Base-by-base conservation (phyloP, 805 yeast species). In the Cyberlindnera mrakii region DNA sequence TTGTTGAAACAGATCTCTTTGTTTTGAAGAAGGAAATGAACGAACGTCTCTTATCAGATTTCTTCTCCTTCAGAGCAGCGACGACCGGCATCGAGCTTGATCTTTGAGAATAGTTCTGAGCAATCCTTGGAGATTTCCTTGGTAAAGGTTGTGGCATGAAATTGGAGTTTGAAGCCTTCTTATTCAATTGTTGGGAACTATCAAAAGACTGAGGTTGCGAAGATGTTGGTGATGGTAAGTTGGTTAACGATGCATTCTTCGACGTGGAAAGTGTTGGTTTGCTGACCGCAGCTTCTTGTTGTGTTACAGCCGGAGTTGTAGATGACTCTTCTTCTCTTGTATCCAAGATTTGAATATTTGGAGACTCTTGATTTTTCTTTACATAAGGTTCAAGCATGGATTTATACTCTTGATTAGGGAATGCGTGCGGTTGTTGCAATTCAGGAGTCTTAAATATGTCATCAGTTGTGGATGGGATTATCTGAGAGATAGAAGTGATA, bases 361-460 rank as follows among this genome's bases (percentile, higher is more conserved):
- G 39, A 29, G 39, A 32, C 27, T 30, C 49, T 23, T 23, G 11
- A 9, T 23, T 10, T 23, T 23, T 23, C 27, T 23, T 10, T 23
- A 9, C 27, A 23, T 8, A 6, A 9, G 27, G 8, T 10, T 23
- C 27, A 23, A 8, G 27, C 27, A 47, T 45, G 3, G 59, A 49
- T 18, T 34, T 33, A 54, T 53, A 43, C 45, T 46, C 32, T 50
- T 51, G 35, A 49, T 48, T 30, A 10, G 47, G 53, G 48, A 41
- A 48, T 19, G 14, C 35, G 17, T 44, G 50, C 19, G 47, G 33
- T 40, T 46, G 55, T 42, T 40, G 48, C 9, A 45, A 50, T 35
- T 46, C 48, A 39, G 63, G 59, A 20, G 65, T 55, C 45, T 55
- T 46, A 46, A 57, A 54, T 32, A 52, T 53, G 45, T 59, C 57